Base-by-base conservation (phyloP, 768 basidiomycete species). In the Mycena chlorophos region DNA sequence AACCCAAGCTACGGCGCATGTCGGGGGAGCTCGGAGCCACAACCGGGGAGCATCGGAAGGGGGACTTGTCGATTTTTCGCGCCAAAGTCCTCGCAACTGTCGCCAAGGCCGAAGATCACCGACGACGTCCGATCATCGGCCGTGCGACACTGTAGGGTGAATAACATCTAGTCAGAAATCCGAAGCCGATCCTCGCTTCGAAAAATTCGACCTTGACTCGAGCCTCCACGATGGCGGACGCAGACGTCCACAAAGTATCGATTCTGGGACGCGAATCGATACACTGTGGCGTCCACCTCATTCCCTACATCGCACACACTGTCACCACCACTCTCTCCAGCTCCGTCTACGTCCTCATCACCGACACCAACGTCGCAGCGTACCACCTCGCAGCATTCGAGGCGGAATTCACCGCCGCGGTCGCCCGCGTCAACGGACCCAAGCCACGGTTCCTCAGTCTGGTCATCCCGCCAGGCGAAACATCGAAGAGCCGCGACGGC, bases 281-380 rank as follows among this genome's bases (percentile, higher is more conserved):
- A 61, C 95, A 94, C 69, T 91, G 91, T 64, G 95, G 95, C 30
- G 95, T 98, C 66, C 94, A 94, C 69, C 84, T 99, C 54, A 79
- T 91, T 60, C 84, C 89, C 2, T 89, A 98, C 80, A 91, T 96
- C 73, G 84, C 80, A 42, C 62, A 72, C 37, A 96, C 89, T 17
- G 84, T 95, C 56, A 73, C 91, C 54, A 68, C 76, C 3, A 80
- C 82, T 1, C 79, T 94, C 22, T 78, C 86, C 3, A 88, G 94
- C 0, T 89, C 93, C 1, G 83, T 89, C 43, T 98, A 98, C 72
- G 89, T 93, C 65, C 80, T 99, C 62, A 72, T 98, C 68, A 98
- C 96, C 26, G 97, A 98, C 74, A 87, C 89, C 25, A 86, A 94
- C 72, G 84, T 99, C 66, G 93, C 92, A 0, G 79, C 78, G 3